Percentiles rank a stretch among this genome's conserved stretches.
Evolutionary conservation across 805 yeast genomes (phyloP).

Genomic region (Spathaspora passalidarum): DNA sequence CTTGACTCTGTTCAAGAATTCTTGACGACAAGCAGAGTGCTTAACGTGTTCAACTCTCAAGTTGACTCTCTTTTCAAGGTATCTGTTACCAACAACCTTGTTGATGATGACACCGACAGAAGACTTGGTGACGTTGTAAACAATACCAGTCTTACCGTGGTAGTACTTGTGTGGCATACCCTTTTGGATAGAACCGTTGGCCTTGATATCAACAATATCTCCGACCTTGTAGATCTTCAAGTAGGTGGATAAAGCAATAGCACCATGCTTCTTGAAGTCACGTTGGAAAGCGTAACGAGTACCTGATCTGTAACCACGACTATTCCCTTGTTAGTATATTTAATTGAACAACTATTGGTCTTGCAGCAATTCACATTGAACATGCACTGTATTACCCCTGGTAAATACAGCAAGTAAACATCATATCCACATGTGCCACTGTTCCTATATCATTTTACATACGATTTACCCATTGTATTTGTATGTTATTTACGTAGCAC

Average conservation of each 20-base stretch:
- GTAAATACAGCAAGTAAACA: too few relatives aligned
- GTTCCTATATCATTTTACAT: slow-evolving; percentile 13
- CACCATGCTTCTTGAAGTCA: slow-evolving; percentile 98
- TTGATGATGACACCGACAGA: slow-evolving; percentile 97
- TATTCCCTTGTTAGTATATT: slow-evolving; percentile 2
- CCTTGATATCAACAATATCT: slow-evolving; percentile 99
- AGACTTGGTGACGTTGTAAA: slow-evolving; percentile 97
- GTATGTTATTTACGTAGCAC: neutral
- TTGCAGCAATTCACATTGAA: neutral
- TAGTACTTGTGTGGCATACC: slow-evolving; percentile 99
- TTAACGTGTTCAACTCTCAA: slow-evolving; percentile 98
- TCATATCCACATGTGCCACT: too few relatives aligned
- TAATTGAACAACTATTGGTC: too few relatives aligned
- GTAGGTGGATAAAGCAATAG: slow-evolving; percentile 92
- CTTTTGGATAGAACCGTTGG: slow-evolving; percentile 98
- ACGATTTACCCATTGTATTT: slow-evolving; percentile 29
- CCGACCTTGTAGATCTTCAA: slow-evolving; percentile 98
- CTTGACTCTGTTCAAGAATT: slow-evolving; percentile 98
- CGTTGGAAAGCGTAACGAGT: slow-evolving; percentile 99
- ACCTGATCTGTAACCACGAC: slow-evolving; percentile 99
- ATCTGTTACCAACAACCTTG: slow-evolving; percentile 99
- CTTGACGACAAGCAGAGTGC: slow-evolving; percentile 99
- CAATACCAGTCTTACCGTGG: slow-evolving; percentile 99
- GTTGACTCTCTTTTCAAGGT: slow-evolving; percentile 98
- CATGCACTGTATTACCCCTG: too few relatives aligned